phyloP scores from a whole-genome alignment of 108 stramenopile species.

The Stephanodiscus minutulus region DNA sequence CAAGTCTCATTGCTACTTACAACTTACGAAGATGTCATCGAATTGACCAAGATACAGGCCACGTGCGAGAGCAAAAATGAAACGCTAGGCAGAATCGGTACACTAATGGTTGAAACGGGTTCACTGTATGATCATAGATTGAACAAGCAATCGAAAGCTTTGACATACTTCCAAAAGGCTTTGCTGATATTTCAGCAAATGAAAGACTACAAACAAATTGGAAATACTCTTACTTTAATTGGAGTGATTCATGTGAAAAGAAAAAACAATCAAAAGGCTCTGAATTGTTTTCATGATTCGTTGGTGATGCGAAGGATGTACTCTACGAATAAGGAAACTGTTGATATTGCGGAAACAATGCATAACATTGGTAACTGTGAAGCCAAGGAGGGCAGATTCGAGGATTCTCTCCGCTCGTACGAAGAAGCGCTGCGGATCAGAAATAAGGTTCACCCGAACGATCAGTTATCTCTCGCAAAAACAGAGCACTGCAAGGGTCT shows the following conservation, averaged over 20 bases:
- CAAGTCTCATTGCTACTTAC: slow-evolving; percentile 31
- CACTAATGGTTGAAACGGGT: slow-evolving; percentile 42
- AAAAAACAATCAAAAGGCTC: slow-evolving; percentile 30
- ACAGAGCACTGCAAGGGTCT: slow-evolving; percentile 55
- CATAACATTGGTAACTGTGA: slow-evolving; percentile 61
- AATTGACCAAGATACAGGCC: slow-evolving; percentile 28
- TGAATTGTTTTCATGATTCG: slow-evolving; percentile 49
- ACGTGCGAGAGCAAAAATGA: slow-evolving; percentile 8
- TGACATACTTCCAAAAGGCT: slow-evolving; percentile 46
- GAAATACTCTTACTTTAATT: slow-evolving; percentile 41
- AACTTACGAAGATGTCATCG: slow-evolving; percentile 55
- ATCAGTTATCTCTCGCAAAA: slow-evolving; percentile 42
- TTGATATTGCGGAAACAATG: slow-evolving; percentile 41
- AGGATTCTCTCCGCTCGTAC: slow-evolving; percentile 32
- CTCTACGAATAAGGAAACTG: slow-evolving; percentile 19
- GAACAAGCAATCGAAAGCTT: slow-evolving; percentile 33
- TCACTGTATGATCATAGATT: slow-evolving; percentile 42
- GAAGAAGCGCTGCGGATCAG: slow-evolving; percentile 46
- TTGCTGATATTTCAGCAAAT: slow-evolving; percentile 41
- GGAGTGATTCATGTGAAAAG: slow-evolving; percentile 45
- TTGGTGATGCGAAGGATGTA: slow-evolving; percentile 29
- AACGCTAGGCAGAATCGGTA: slow-evolving; percentile 32
- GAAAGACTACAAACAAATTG: slow-evolving; percentile 39
- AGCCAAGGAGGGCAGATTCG: slow-evolving; percentile 36
- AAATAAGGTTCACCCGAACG: slow-evolving; percentile 9